Percentiles rank a stretch among this genome's conserved stretches.
Evolutionary conservation across 208 protist species (phyloP).

Genomic region (Acanthamoeba lenticulata): DNA sequence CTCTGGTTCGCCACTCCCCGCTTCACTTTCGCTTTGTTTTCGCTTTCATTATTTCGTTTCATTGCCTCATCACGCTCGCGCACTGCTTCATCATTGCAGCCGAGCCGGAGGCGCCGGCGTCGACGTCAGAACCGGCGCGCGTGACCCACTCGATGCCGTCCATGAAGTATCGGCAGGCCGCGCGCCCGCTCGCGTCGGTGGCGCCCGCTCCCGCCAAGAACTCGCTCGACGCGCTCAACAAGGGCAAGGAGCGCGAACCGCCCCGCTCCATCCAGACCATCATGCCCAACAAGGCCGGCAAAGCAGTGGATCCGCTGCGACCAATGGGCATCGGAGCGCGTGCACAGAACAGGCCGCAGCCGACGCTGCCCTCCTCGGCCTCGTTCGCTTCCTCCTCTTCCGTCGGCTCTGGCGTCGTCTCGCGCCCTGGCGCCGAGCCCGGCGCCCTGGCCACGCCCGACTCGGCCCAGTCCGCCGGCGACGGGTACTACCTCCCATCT

Average conservation of each 20-base stretch:
- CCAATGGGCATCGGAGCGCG: background rate
- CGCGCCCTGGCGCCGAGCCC: background rate
- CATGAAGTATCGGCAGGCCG: constrained; percentile 55
- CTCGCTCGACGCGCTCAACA: background rate
- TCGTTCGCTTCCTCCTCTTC: background rate
- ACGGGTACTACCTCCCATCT: too few species aligned
- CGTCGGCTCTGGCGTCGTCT: background rate
- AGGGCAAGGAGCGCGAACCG: constrained; percentile 44
- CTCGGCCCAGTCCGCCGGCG: too few species aligned
- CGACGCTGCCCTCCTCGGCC: background rate
- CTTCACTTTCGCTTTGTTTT: background rate
- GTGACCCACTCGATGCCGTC: constrained; percentile 50
- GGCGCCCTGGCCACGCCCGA: background rate
- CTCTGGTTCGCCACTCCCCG: background rate
- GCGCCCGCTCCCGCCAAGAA: background rate
- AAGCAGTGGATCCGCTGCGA: background rate
- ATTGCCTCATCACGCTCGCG: background rate
- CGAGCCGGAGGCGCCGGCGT: background rate
- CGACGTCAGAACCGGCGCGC: background rate
- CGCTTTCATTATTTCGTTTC: background rate
- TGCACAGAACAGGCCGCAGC: background rate
- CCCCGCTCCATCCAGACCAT: constrained; percentile 48
- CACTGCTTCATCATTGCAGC: background rate
- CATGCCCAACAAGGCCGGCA: background rate
- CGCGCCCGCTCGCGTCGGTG: background rate